Evolutionary conservation across 495 filamentous ascomycete species (phyloP), one percentile per base, ranked within the genome.

Genomic region (Venustampulla echinocandica): DNA sequence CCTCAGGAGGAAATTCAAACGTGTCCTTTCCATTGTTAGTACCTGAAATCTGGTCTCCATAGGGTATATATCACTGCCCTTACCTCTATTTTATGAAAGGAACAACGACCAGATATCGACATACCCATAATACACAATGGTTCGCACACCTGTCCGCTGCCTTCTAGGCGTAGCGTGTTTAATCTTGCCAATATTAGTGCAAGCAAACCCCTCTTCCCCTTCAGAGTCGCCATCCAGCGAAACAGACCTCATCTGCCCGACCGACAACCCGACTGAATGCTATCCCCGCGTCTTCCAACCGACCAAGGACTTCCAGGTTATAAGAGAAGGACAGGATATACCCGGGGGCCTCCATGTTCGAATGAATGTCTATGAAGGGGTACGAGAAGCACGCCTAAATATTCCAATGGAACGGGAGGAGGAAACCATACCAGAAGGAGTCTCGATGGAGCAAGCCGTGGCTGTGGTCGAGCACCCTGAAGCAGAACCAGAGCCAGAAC

Each of bases 241-340:
- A 7, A 44, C 60, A 15, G 70, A 80, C 22, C 62, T 82, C n/a
- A 81, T 85, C 54, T 85, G 81, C 47, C 77, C 81, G 52, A 74
- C 74, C 15, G 57, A 63, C 23, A 66, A 80, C 54, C 64, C 70
- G 0, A 63, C 68, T 23, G 76, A 77, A 24, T 85, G 81, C 57
- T 84, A 84, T 53, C 80, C 81, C 17, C 69, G 68, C 44, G 47
- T 77, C 30, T 84, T 85, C 49, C 65, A 71, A 20, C 63, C 81
- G 0, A 84, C 77, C 0, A 53, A 75, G 36, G 66, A 80, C 30
- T 85, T 84, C 55, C 77, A 82, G 49, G 51, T 65, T 17, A 67
- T 85, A 25, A 71, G 67, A 37, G 69, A 74, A 24, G 81, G 81
- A 57, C 81, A 85, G 55, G 73, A 79, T 21, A 56, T 85, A 5